A percentile compares a stretch with the other conserved stretches of the same genome.
phyloP scores from a whole-genome alignment of 495 filamentous ascomycete genomes.

The Xylaria acuta region DNA sequence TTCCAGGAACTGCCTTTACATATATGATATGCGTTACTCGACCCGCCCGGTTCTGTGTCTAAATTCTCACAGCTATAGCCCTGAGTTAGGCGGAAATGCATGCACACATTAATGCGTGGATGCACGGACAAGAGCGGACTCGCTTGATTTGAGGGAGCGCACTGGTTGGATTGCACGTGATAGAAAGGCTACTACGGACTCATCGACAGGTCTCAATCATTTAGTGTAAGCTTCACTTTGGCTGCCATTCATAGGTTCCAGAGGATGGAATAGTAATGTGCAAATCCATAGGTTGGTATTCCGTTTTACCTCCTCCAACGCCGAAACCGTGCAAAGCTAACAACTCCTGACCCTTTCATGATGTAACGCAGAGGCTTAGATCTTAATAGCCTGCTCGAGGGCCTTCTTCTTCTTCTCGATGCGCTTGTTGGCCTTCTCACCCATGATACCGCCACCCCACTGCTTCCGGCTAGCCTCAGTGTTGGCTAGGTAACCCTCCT shows the following conservation, averaged over 20 bases:
- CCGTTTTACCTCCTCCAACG: conserved; percentile 46
- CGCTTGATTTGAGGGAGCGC: neutral
- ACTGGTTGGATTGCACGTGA: neutral
- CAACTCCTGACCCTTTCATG: conserved; percentile 32
- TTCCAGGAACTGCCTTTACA: neutral
- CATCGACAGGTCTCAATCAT: neutral
- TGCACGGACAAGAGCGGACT: neutral
- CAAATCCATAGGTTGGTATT: conserved; percentile 47
- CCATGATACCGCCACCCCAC: conserved; percentile 99
- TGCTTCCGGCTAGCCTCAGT: conserved; percentile 89
- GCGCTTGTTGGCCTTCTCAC: conserved; percentile 90
- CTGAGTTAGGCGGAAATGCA: neutral
- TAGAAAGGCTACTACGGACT: neutral
- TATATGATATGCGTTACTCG: neutral
- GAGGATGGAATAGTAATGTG: conserved; percentile 34
- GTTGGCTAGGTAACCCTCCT: conserved; percentile 98
- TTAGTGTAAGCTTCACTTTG: conserved; percentile 36
- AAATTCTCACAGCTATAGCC: neutral
- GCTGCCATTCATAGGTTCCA: conserved; percentile 35
- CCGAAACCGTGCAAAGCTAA: conserved; percentile 43
- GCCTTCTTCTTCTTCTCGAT: conserved; percentile 97
- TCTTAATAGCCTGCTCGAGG: conserved; percentile 90
- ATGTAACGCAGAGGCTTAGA: conserved; percentile 61
- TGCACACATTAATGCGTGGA: neutral
- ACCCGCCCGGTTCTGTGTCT: neutral